These are phyloP conservation scores for Phellinidium pouzarii DNA, from an alignment of 1,284 basidiomycete species.

Conservation along the genomic window DNA sequence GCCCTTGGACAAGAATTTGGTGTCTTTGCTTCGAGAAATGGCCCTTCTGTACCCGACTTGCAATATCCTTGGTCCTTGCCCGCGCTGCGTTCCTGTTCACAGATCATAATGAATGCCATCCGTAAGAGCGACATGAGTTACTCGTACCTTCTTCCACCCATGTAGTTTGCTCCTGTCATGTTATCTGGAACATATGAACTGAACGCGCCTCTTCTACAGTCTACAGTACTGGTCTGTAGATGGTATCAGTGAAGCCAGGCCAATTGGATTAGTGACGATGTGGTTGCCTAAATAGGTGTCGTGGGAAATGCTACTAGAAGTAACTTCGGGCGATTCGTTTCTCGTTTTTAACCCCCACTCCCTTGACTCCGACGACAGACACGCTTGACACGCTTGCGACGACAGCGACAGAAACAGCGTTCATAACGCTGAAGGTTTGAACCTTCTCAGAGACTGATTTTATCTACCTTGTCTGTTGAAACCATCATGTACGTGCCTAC, in stretches of 20 bases:
- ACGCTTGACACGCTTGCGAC: slow-evolving; percentile 1
- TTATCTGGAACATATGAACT: too few relatives aligned
- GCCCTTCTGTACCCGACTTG: slow-evolving; percentile 41
- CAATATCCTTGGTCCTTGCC: slow-evolving; percentile 43
- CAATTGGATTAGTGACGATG: too few relatives aligned
- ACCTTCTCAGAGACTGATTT: slow-evolving; percentile 1
- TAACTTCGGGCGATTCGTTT: too few relatives aligned
- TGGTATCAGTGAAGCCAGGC: too few relatives aligned
- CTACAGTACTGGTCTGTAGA: too few relatives aligned
- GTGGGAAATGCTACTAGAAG: too few relatives aligned
- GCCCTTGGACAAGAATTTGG: slow-evolving; percentile 38
- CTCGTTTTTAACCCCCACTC: background rate
- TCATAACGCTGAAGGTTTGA: background rate
- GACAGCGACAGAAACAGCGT: background rate
- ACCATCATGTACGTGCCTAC: slow-evolving; percentile 14
- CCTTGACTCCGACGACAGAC: background rate
- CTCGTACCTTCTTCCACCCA: slow-evolving; percentile 49
- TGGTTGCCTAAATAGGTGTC: too few relatives aligned
- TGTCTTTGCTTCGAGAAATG: slow-evolving; percentile 52
- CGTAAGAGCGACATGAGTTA: background rate
- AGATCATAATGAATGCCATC: background rate
- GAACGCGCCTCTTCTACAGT: too few relatives aligned
- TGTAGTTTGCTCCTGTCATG: slow-evolving; percentile 48
- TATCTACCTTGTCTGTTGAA: slow-evolving; percentile 6
- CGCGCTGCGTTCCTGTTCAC: slow-evolving; percentile 46